phyloP scores from a whole-genome alignment of 345 rosid species.

The Citrus hindsii region DNA sequence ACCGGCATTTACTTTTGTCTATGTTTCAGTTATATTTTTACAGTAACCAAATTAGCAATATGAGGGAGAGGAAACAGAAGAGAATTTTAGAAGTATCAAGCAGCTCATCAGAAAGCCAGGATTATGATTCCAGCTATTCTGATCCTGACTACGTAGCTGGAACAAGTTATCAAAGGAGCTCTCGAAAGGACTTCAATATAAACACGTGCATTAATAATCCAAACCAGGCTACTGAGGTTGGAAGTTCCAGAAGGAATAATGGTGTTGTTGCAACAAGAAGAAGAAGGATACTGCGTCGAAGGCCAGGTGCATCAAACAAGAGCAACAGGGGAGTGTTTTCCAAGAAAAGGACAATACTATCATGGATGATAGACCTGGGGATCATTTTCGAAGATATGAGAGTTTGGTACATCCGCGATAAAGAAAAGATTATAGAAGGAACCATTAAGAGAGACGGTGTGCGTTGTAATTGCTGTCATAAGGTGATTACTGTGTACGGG shows the following conservation, averaged over 20 bases:
- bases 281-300: background rate
- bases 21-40: background rate
- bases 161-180: background rate
- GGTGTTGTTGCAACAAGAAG: background rate
- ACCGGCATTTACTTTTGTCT: background rate
- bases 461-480: conserved; percentile 18
- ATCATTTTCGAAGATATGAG: background rate
- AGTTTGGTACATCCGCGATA: background rate
- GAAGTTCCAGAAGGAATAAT: background rate
- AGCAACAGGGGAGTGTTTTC: background rate
- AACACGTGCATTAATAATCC: background rate
- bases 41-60: background rate
- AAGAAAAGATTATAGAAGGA: background rate
- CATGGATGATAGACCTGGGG: conserved; percentile 20
- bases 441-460: conserved; percentile 7
- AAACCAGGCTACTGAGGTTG: background rate
- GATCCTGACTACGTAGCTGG: conserved; percentile 10
- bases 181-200: background rate
- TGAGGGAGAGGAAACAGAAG: background rate
- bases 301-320: background rate
- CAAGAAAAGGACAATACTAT: conserved; percentile 1
- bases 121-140: background rate
- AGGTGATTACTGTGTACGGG: background rate
- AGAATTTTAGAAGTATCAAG: background rate
- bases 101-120: background rate